phyloP scores from a whole-genome alignment of 75 land plant species.

The Cupressus sempervirens region DNA sequence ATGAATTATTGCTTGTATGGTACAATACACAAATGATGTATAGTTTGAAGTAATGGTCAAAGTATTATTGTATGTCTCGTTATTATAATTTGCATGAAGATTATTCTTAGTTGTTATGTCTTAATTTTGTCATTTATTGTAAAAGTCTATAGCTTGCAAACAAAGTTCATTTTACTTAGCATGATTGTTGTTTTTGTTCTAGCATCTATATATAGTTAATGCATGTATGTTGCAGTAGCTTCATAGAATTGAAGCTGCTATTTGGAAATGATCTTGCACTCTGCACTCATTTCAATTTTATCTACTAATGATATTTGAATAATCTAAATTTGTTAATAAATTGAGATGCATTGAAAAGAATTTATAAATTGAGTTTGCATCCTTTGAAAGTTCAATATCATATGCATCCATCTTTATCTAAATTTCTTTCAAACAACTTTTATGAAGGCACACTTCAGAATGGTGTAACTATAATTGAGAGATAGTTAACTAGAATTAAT shows the following conservation, averaged over 20 bases:
- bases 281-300: neutral
- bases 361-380: neutral
- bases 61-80: too few species aligned
- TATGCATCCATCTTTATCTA: conserved; percentile 96
- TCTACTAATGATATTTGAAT: neutral
- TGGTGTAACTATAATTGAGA: conserved; percentile 90
- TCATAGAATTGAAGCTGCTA: neutral
- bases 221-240: neutral
- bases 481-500: conserved; percentile 83
- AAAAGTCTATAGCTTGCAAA: neutral
- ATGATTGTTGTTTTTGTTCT: neutral
- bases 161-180: neutral
- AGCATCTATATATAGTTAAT: neutral
- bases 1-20: neutral
- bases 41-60: too few species aligned
- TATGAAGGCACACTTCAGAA: conserved; percentile 99
- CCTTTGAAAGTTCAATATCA: conserved; percentile 90
- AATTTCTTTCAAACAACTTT: conserved; percentile 97
- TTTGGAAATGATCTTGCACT: neutral
- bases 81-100: neutral
- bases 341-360: neutral
- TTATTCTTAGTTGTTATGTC: neutral
- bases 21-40: neutral
- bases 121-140: neutral
- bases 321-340: neutral